Percentiles rank a stretch among this genome's conserved stretches.
Conservation (phyloP, 305 asterid species). For the Fraxinus platypoda region DNA sequence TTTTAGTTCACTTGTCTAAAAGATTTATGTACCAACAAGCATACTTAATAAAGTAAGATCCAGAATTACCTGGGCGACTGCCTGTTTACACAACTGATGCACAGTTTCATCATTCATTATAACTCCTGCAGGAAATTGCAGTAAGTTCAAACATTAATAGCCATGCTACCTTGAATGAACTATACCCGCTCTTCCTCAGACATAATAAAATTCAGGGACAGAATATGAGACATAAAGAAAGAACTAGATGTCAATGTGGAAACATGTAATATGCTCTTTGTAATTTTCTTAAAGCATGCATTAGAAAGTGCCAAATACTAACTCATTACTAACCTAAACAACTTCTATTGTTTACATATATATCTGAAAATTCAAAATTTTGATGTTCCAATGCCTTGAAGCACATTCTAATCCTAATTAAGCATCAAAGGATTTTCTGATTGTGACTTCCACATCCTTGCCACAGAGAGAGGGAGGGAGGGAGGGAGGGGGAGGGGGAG, state of each 20-base stretch:
- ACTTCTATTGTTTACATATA: background rate
- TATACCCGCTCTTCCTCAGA: background rate
- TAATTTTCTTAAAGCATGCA: background rate
- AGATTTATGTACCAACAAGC: background rate
- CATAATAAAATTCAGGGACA: background rate
- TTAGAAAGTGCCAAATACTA: background rate
- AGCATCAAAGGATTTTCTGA: background rate
- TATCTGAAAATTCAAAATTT: background rate
- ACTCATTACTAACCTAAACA: background rate
- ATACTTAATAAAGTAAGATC: background rate
- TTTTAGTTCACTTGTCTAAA: background rate
- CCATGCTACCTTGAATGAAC: background rate
- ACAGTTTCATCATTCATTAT: slow-evolving; percentile 97
- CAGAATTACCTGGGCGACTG: slow-evolving; percentile 78
- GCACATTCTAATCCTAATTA: background rate
- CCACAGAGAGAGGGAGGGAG: background rate
- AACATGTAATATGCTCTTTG: background rate
- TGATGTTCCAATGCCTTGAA: background rate
- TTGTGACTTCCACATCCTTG: background rate
- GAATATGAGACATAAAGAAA: background rate
- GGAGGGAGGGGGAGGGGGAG: too few species aligned
- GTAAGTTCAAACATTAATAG: slow-evolving; percentile 15
- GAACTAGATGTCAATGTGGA: background rate
- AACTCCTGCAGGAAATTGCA: slow-evolving; percentile 65
- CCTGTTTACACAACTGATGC: slow-evolving; percentile 93